phyloP scores from a whole-genome alignment of 257 asterid genomes.

The Nicotiana paniculata region DNA sequence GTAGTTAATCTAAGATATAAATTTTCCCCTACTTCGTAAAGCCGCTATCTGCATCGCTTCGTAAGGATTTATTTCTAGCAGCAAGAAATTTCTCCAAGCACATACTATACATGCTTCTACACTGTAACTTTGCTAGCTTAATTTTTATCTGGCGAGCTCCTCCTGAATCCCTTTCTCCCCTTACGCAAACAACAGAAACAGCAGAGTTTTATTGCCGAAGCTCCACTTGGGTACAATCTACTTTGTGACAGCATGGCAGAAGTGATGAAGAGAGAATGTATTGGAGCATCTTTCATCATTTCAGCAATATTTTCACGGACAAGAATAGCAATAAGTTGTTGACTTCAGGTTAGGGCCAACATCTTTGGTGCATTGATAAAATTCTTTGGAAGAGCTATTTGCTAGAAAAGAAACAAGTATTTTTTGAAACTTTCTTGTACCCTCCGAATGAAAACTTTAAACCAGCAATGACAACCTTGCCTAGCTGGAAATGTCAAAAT shows the following conservation, averaged over 20 bases:
- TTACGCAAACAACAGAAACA: background rate
- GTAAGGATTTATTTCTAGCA: background rate
- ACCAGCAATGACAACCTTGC: background rate
- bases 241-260: background rate
- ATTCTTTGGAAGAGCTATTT: background rate
- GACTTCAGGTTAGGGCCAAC: background rate
- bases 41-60: background rate
- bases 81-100: background rate
- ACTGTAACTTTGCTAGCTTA: background rate
- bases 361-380: background rate
- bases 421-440: background rate
- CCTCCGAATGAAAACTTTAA: background rate
- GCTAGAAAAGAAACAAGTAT: background rate
- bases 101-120: background rate
- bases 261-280: background rate
- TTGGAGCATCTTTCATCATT: background rate
- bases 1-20: background rate
- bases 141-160: background rate
- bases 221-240: background rate
- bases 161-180: background rate
- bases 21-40: background rate
- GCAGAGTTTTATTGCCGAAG: background rate
- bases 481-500: conserved; percentile 1
- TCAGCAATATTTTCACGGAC: background rate
- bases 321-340: background rate